These are phyloP conservation scores for Umbelopsis isabellina DNA, from an alignment of 192 early-diverging fungal species.

Conservation along the genomic window DNA sequence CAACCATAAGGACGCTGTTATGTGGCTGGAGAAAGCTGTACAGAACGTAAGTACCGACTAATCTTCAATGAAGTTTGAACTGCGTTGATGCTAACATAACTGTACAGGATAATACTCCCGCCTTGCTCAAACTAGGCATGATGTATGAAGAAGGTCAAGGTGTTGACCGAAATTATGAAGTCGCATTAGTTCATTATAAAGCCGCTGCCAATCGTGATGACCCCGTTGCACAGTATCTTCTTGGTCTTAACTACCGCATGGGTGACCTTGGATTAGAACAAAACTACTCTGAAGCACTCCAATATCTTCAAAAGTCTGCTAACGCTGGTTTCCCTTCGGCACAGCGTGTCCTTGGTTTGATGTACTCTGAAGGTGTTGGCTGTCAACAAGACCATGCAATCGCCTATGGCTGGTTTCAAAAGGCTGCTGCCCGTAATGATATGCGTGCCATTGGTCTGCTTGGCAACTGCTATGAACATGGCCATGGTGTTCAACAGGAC, in stretches of 20 bases:
- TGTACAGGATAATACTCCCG: conserved; percentile 30
- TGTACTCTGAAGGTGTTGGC: conserved; percentile 36
- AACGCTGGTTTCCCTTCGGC: conserved; percentile 28
- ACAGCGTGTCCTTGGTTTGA: conserved; percentile 33
- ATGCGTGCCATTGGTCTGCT: conserved; percentile 29
- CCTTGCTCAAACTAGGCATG: conserved; percentile 34
- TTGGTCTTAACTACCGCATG: conserved; percentile 33
- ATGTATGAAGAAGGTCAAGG: conserved; percentile 36
- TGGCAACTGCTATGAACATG: conserved; percentile 41
- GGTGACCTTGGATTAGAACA: conserved; percentile 33
- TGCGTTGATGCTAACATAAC: background rate
- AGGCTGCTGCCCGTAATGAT: conserved; percentile 39
- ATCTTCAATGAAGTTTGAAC: background rate
- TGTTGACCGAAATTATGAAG: conserved; percentile 27
- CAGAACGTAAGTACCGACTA: conserved; percentile 26
- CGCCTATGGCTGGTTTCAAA: conserved; percentile 43
- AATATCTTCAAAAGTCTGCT: conserved; percentile 27
- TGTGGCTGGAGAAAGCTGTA: conserved; percentile 37
- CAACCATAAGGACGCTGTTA: conserved; percentile 27
- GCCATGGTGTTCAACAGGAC: conserved; percentile 36
- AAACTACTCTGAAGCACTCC: conserved; percentile 25
- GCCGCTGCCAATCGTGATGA: conserved; percentile 32
- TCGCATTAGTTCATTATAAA: conserved; percentile 35
- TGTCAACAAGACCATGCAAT: conserved; percentile 17
- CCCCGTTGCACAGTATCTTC: conserved; percentile 29